Percentiles rank a stretch among this genome's conserved stretches.
phyloP scores from a whole-genome alignment of 768 basidiomycete species.

The Pholiota microspora region DNA sequence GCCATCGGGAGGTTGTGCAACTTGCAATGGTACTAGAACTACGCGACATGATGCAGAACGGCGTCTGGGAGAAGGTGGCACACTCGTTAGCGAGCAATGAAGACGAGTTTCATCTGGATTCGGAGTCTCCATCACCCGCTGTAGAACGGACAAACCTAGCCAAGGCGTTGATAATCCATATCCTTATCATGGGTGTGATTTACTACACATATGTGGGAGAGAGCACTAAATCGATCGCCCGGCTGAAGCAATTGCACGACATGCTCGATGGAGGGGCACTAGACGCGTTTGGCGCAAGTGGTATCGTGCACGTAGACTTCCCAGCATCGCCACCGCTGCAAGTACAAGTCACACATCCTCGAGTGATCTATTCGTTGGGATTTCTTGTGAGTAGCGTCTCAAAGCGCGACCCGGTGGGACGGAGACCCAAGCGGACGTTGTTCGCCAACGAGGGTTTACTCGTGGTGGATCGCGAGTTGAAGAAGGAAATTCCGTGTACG shows the following conservation, averaged over 20 bases:
- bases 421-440: slow-evolving; percentile 68
- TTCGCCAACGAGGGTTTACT: slow-evolving; percentile 66
- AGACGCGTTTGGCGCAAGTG: slow-evolving; percentile 30
- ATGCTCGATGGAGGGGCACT: slow-evolving; percentile 61
- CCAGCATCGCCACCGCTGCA: slow-evolving; percentile 42
- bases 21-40: slow-evolving; percentile 57
- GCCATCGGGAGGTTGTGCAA: slow-evolving; percentile 43
- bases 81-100: slow-evolving; percentile 51
- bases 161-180: slow-evolving; percentile 45
- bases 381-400: slow-evolving; percentile 66
- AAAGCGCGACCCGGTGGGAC: slow-evolving; percentile 71
- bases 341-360: slow-evolving; percentile 66
- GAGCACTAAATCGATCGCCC: slow-evolving; percentile 41
- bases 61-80: slow-evolving; percentile 51
- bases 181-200: slow-evolving; percentile 59
- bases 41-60: slow-evolving; percentile 51
- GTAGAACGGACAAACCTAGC: slow-evolving; percentile 15
- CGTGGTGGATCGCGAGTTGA: slow-evolving; percentile 45
- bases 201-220: slow-evolving; percentile 62
- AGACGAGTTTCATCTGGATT: slow-evolving; percentile 37
- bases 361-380: slow-evolving; percentile 58
- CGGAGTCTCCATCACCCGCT: slow-evolving; percentile 1
- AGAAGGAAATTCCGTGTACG: slow-evolving; percentile 38
- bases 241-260: slow-evolving; percentile 61
- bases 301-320: slow-evolving; percentile 36